Base-by-base conservation (phyloP, 179 eudicot genomes). In the Silene coronaria region DNA sequence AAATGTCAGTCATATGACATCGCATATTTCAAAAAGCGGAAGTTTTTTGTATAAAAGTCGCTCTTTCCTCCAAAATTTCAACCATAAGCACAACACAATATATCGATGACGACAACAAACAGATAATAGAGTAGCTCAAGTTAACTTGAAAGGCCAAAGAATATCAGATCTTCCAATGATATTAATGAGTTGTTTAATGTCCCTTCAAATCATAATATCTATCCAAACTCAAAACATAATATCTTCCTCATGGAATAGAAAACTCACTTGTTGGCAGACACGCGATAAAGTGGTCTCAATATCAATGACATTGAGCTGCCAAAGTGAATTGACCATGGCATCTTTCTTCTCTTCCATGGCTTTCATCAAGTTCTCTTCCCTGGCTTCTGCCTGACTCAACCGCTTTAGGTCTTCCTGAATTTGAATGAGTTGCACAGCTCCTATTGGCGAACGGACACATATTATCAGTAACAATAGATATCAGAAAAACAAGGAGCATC, bases 301-400 rank as follows among this genome's bases (percentile, higher is more conserved):
- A 80, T 94, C 97, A 17, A 89, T 91, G 81, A 94, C 98, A 78
- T 92, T 94, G 42, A 94, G 88, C 83, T 90, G 91, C 98, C 97
- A 94, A 75, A 94, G 96, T 65, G 96, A 91, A 74, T 88, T 81
- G 80, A 94, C 67, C 91, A 94, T 85, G 26, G 83, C 90, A 24
- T 92, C 98, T 84, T 92, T 92, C 77, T 90, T 93, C 51, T 90
- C 93, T 90, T 93, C 97, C 76, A 89, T 70, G 51, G 84, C 88
- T 82, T 90, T 91, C 74, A 80, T 64, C 76, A 91, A 38, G 78
- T 69, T 76, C 78, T 89, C 97, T 76, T 94, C 94, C 70, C 70
- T 89, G 71, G 70, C 85, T 84, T 89, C 94, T 74, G 87, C 88
- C 80, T 86, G 83, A 73, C 82, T 88, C 78, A 86, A 61, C 73